Percentiles rank a stretch among this genome's conserved stretches.
Conservation (phyloP, 805 yeast genomes). For the Lachancea dasiensis region DNA sequence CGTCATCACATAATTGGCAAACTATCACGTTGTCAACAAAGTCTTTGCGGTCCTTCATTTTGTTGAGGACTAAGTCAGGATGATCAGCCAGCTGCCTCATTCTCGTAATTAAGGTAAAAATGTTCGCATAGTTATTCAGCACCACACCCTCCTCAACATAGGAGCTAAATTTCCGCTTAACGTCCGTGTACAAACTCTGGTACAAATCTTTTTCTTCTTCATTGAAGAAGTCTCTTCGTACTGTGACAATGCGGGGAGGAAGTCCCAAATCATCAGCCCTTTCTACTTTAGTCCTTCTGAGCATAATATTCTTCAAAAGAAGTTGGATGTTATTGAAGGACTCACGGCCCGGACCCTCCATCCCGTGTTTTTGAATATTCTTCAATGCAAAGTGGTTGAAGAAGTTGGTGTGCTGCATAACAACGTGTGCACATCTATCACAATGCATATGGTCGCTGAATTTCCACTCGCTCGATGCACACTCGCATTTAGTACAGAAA, state of each 20-base stretch:
- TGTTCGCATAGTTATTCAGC: slow-evolving; percentile 92
- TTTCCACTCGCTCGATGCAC: slow-evolving; percentile 76
- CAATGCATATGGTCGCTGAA: slow-evolving; percentile 81
- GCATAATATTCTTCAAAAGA: slow-evolving; percentile 73
- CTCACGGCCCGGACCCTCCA: slow-evolving; percentile 70
- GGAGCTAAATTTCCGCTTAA: slow-evolving; percentile 80
- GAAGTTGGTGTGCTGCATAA: slow-evolving; percentile 92
- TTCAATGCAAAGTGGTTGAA: slow-evolving; percentile 95
- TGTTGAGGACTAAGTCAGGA: slow-evolving; percentile 86
- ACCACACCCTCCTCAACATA: slow-evolving; percentile 96
- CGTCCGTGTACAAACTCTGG: slow-evolving; percentile 78
- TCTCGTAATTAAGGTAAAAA: slow-evolving; percentile 89
- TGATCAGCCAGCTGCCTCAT: slow-evolving; percentile 99
- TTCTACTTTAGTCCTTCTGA: slow-evolving; percentile 91
- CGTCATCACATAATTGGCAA: slow-evolving; percentile 94
- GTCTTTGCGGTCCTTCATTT: slow-evolving; percentile 40
- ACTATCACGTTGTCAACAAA: slow-evolving; percentile 47
- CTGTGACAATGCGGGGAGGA: slow-evolving; percentile 92
- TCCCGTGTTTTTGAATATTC: slow-evolving; percentile 82
- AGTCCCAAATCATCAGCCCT: slow-evolving; percentile 96
- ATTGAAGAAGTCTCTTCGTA: slow-evolving; percentile 81
- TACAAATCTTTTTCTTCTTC: slow-evolving; percentile 94
- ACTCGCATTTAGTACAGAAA: slow-evolving; percentile 89
- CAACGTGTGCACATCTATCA: slow-evolving; percentile 81
- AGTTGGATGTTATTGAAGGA: slow-evolving; percentile 75